Conservation (phyloP, 2,329 filamentous ascomycete species). For the Berkeleyomyces basicola region DNA sequence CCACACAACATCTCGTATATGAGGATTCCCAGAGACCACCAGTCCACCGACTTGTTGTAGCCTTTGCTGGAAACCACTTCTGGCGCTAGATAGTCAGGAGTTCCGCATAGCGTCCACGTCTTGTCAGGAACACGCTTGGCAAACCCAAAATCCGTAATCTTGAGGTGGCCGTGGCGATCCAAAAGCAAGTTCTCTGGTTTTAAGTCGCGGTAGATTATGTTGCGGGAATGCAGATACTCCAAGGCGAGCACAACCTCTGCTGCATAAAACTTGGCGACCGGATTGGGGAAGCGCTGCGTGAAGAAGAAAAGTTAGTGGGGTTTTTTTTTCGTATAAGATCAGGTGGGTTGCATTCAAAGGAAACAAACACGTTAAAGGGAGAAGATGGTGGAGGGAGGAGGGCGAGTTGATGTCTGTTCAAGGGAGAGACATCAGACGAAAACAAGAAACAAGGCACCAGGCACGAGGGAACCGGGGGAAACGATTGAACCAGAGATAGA, state of each 20-base stretch:
- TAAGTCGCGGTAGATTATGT: conserved; percentile 95
- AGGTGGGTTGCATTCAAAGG: neutral
- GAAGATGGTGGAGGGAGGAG: neutral
- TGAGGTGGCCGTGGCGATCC: conserved; percentile 83
- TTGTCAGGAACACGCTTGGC: conserved; percentile 97
- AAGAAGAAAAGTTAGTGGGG: neutral
- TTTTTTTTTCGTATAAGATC: neutral
- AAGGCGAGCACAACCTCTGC: conserved; percentile 91
- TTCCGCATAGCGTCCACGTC: conserved; percentile 96
- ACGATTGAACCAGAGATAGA: conserved; percentile 14
- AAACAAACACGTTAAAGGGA: neutral
- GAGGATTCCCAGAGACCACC: conserved; percentile 96
- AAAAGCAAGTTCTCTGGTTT: conserved; percentile 90
- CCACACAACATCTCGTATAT: conserved; percentile 99
- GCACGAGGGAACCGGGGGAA: neutral
- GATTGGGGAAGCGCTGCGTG: conserved; percentile 86
- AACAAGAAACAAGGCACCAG: conserved; percentile 2
- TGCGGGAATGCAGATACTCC: conserved; percentile 83
- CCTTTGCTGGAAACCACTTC: conserved; percentile 99
- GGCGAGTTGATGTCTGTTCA: neutral
- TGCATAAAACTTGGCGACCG: conserved; percentile 97
- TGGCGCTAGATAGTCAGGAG: conserved; percentile 89
- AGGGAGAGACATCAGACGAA: neutral
- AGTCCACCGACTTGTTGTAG: conserved; percentile 98
- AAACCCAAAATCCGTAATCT: conserved; percentile 97